These are phyloP conservation scores for Blastomyces parvus DNA, from an alignment of 2,329 filamentous ascomycete species.

Conservation along the genomic window DNA sequence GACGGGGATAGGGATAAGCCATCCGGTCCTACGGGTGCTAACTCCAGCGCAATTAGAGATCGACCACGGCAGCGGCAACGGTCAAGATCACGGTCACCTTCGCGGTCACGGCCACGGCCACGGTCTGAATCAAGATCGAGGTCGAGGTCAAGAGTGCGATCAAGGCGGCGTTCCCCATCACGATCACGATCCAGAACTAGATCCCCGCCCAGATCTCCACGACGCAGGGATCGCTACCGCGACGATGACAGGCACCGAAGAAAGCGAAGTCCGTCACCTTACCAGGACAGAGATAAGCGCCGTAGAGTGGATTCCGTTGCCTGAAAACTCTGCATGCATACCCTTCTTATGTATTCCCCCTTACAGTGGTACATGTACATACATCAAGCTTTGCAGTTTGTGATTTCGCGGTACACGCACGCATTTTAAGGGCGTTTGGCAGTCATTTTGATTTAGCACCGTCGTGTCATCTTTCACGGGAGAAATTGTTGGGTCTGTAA, in stretches of 20 bases:
- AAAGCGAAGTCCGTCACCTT: slow-evolving; percentile 37
- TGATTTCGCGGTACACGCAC: too few relatives aligned
- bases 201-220: slow-evolving; percentile 18
- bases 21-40: slow-evolving; percentile 37
- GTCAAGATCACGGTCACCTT: slow-evolving; percentile 15
- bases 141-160: slow-evolving; percentile 43
- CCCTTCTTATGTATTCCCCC: neutral
- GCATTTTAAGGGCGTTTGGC: too few relatives aligned
- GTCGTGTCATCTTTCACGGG: too few relatives aligned
- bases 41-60: slow-evolving; percentile 35
- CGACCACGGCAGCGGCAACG: slow-evolving; percentile 21
- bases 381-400: too few relatives aligned
- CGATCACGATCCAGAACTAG: too few relatives aligned
- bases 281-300: slow-evolving; percentile 35
- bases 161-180: slow-evolving; percentile 44
- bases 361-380: too few relatives aligned
- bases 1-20: slow-evolving; percentile 21
- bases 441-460: too few relatives aligned
- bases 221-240: slow-evolving; percentile 36
- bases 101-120: slow-evolving; percentile 15
- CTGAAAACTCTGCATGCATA: slow-evolving; percentile 3
- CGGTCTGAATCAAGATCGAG: slow-evolving; percentile 34
- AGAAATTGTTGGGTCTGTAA: too few relatives aligned
- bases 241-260: slow-evolving; percentile 25
- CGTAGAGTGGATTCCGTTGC: slow-evolving; percentile 25